A percentile compares a stretch with the other conserved stretches of the same genome.
These are phyloP conservation scores for Collybiopsis confluens DNA, from an alignment of 768 basidiomycete species.

Conservation along the genomic window DNA sequence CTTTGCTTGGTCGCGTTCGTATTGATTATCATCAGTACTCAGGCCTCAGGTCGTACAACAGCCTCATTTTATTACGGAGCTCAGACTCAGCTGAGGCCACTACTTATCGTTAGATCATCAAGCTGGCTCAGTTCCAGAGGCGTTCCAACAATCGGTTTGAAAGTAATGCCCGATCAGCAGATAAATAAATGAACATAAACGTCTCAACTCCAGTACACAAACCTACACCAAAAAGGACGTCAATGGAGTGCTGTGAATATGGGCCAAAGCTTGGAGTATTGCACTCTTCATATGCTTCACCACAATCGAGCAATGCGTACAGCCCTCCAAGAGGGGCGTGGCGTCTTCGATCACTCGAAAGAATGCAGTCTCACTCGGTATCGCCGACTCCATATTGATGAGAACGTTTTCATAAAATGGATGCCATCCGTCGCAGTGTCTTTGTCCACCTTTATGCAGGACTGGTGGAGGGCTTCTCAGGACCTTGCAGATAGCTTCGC, in stretches of 20 bases:
- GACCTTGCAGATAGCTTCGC: neutral
- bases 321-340: neutral
- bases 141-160: no score
- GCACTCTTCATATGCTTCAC: neutral
- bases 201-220: no score
- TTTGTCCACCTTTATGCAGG: neutral
- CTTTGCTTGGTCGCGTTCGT: no score
- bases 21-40: no score
- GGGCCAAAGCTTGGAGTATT: neutral
- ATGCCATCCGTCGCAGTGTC: conserved; percentile 1
- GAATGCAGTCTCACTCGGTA: neutral
- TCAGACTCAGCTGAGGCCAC: no score
- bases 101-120: no score
- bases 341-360: neutral
- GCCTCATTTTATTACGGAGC: no score
- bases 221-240: neutral
- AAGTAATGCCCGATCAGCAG: no score
- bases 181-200: no score
- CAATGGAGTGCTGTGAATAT: neutral
- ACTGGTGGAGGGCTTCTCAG: neutral
- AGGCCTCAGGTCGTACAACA: no score
- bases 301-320: neutral
- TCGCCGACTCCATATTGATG: neutral
- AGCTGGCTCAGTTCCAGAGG: no score
- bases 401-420: neutral